Percentiles rank a stretch among this genome's conserved stretches.
Conservation (phyloP, 306 rosid species). For the Hylodesmum podocarpum region DNA sequence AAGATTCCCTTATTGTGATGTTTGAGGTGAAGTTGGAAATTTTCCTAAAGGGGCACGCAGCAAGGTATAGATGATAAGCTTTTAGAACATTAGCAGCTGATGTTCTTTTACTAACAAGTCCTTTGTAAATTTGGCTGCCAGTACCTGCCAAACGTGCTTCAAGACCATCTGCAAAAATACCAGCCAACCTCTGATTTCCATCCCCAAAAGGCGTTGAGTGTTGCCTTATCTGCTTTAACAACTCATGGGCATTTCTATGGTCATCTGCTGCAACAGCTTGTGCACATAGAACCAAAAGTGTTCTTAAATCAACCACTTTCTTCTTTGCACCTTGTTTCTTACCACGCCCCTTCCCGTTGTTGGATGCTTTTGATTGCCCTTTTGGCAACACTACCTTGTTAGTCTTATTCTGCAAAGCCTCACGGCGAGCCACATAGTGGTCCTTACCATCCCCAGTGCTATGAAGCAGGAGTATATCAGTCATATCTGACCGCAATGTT, state of each 20-base stretch:
- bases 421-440: background rate
- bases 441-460: background rate
- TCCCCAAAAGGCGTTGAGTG: background rate
- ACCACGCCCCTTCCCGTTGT: background rate
- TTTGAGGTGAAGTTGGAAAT: background rate
- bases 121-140: background rate
- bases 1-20: background rate
- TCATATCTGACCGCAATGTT: background rate
- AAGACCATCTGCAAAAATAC: background rate
- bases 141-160: background rate
- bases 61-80: background rate
- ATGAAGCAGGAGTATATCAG: background rate
- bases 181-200: background rate
- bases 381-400: background rate
- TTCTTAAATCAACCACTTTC: background rate
- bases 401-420: background rate
- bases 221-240: background rate
- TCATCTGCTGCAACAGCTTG: constrained; percentile 4
- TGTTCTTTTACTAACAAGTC: background rate
- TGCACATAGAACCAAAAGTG: background rate
- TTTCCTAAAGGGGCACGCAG: background rate
- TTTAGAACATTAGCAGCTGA: background rate
- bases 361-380: background rate
- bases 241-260: background rate
- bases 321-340: background rate